These are phyloP conservation scores for Fusarium devonianum DNA, from an alignment of 2,329 filamentous ascomycete genomes.

Conservation along the genomic window DNA sequence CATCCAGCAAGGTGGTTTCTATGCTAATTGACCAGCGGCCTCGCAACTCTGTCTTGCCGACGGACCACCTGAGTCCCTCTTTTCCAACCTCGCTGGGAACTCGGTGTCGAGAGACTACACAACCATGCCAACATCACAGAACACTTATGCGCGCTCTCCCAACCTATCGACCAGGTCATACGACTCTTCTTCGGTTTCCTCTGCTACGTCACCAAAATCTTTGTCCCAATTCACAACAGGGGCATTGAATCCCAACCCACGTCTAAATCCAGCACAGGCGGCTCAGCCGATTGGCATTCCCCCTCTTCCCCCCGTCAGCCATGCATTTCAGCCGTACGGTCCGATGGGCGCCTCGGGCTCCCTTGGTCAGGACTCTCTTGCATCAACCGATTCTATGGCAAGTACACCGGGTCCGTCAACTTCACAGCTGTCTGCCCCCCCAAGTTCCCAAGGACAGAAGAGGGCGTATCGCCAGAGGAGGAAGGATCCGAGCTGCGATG, in stretches of 20 bases:
- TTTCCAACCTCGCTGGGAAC: slow-evolving; percentile 21
- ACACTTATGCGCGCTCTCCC: slow-evolving; percentile 66
- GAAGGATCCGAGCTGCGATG: slow-evolving; percentile 97
- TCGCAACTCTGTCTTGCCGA: slow-evolving; percentile 26
- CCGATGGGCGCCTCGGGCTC: slow-evolving; percentile 57
- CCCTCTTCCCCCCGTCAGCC: slow-evolving; percentile 56
- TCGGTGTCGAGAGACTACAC: slow-evolving; percentile 25
- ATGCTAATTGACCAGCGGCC: slow-evolving; percentile 38
- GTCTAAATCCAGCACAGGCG: slow-evolving; percentile 57
- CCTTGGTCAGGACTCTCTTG: slow-evolving; percentile 66
- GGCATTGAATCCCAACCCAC: slow-evolving; percentile 60
- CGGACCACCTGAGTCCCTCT: slow-evolving; percentile 29
- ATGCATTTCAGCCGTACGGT: slow-evolving; percentile 62
- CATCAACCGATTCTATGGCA: slow-evolving; percentile 64
- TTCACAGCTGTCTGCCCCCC: slow-evolving; percentile 50
- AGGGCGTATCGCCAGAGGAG: slow-evolving; percentile 91
- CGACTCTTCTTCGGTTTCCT: slow-evolving; percentile 70
- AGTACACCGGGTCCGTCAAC: slow-evolving; percentile 58
- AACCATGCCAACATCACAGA: slow-evolving; percentile 63
- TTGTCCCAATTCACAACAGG: slow-evolving; percentile 60
- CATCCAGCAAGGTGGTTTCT: slow-evolving; percentile 33
- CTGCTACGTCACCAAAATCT: slow-evolving; percentile 65
- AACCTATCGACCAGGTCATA: slow-evolving; percentile 68
- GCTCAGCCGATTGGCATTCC: slow-evolving; percentile 63
- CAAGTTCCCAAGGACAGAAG: slow-evolving; percentile 75